A percentile compares a stretch with the other conserved stretches of the same genome.
Conservation (phyloP, 2,329 filamentous ascomycete species). For the Lachnellula hyalina region DNA sequence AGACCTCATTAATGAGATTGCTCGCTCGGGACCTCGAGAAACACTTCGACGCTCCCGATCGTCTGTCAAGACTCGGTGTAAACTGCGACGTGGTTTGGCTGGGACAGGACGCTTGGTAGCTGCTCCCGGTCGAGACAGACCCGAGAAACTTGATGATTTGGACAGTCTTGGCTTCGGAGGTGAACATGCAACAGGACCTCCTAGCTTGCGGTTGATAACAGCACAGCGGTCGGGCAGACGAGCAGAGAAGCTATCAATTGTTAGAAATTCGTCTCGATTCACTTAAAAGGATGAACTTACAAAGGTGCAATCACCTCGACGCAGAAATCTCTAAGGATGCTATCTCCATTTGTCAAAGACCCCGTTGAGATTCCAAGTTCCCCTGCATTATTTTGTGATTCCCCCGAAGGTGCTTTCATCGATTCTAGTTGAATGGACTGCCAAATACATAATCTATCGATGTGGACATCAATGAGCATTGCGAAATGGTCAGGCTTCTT, state of each 20-base stretch:
- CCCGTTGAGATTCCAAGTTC: constrained; percentile 5
- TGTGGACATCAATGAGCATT: constrained; percentile 64
- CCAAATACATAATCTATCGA: constrained; percentile 79
- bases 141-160: constrained; percentile 39
- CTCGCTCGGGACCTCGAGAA: constrained; percentile 51
- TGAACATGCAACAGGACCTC: constrained; percentile 61
- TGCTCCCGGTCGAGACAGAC: constrained; percentile 46
- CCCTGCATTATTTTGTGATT: constrained; percentile 34
- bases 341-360: constrained; percentile 32
- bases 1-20: constrained; percentile 62
- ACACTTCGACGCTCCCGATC: constrained; percentile 50
- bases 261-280: constrained; percentile 30
- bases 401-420: constrained; percentile 33
- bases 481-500: constrained; percentile 52
- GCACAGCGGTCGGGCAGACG: constrained; percentile 68
- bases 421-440: constrained; percentile 66
- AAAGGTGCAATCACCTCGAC: constrained; percentile 77
- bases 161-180: constrained; percentile 46
- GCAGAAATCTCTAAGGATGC: constrained; percentile 71
- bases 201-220: constrained; percentile 68
- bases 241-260: constrained; percentile 57
- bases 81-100: constrained; percentile 42
- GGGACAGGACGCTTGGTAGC: constrained; percentile 43
- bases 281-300: constrained; percentile 38
- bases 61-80: constrained; percentile 59